phyloP scores from a whole-genome alignment of 257 asterid species.

The Ajuga chamaepitys region DNA sequence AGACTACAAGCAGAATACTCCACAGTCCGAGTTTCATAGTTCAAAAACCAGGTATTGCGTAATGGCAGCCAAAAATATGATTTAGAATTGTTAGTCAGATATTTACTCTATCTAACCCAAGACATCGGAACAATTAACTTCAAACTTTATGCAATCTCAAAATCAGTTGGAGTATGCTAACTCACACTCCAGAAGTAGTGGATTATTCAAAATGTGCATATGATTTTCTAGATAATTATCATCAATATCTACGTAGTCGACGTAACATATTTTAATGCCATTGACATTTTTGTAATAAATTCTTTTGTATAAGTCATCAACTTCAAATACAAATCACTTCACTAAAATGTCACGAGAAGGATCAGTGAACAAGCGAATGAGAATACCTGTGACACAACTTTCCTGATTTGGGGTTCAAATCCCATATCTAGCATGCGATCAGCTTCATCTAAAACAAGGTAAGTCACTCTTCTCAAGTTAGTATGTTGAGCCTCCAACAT shows the following conservation, averaged over 20 bases:
- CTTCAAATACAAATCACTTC: conserved; percentile 7
- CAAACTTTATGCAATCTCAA: no score
- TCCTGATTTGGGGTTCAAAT: conserved; percentile 94
- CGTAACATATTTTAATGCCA: background rate
- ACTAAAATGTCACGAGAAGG: background rate
- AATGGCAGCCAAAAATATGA: no score
- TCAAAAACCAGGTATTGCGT: no score
- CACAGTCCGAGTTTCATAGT: no score
- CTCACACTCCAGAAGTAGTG: background rate
- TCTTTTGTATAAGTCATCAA: background rate
- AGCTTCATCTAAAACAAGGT: conserved; percentile 92
- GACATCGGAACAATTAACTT: no score
- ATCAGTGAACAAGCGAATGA: background rate
- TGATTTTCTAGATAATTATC: background rate
- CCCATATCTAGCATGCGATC: conserved; percentile 99
- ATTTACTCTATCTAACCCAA: no score
- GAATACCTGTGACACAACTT: conserved; percentile 71
- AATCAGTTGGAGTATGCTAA: no score
- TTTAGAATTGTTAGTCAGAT: no score
- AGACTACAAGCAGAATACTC: no score
- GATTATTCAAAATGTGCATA: background rate
- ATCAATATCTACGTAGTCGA: background rate
- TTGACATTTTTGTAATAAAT: background rate
- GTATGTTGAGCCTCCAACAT: conserved; percentile 90
- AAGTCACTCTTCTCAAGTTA: conserved; percentile 79